A percentile compares a stretch with the other conserved stretches of the same genome.
Conservation (phyloP, 257 asterid species). For the Solanum virginianum region DNA sequence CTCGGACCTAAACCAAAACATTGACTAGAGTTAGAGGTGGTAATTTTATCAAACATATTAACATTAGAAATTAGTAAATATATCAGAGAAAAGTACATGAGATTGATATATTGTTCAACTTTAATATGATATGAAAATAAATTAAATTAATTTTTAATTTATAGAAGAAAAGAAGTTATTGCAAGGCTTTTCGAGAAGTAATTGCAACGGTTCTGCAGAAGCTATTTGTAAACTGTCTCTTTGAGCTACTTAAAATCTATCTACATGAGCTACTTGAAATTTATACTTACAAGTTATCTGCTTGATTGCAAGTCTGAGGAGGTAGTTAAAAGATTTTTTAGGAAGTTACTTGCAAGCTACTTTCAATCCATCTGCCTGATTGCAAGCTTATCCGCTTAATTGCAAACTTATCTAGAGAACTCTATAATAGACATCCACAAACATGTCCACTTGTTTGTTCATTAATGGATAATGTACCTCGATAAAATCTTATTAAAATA, state of each 20-base stretch:
- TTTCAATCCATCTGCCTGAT: background rate
- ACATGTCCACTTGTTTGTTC: background rate
- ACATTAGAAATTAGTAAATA: background rate
- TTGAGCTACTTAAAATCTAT: background rate
- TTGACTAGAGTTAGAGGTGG: background rate
- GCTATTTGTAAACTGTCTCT: background rate
- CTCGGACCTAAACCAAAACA: background rate
- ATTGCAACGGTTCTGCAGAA: background rate
- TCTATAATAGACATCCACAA: background rate
- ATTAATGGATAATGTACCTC: background rate
- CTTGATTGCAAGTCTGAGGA: background rate
- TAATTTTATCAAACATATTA: background rate
- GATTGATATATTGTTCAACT: background rate
- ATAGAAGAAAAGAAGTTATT: background rate
- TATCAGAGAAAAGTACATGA: background rate
- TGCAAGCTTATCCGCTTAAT: background rate
- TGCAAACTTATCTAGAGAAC: background rate
- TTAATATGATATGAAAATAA: background rate
- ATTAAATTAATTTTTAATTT: background rate
- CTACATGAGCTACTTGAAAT: background rate
- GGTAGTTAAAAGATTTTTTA: background rate
- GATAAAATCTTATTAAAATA: background rate
- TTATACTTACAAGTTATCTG: background rate
- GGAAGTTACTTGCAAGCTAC: background rate
- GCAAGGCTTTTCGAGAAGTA: background rate